phyloP scores from a whole-genome alignment of 192 early-diverging fungal species.

The Umbelopsis ramanniana region DNA sequence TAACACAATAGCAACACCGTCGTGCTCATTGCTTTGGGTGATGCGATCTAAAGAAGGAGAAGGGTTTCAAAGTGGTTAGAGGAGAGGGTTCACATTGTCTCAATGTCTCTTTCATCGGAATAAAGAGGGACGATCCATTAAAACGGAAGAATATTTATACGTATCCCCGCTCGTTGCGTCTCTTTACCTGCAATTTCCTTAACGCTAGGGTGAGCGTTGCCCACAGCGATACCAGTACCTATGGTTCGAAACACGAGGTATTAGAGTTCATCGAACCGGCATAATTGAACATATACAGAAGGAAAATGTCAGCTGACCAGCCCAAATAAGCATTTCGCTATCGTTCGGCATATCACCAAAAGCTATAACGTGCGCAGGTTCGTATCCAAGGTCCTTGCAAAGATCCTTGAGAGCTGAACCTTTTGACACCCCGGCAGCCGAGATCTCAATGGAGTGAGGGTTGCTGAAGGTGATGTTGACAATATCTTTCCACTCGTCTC shows the following conservation, averaged over 20 bases:
- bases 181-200: slow-evolving; percentile 34
- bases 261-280: background rate
- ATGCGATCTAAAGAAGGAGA: slow-evolving; percentile 26
- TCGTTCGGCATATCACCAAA: slow-evolving; percentile 60
- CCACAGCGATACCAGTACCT: slow-evolving; percentile 35
- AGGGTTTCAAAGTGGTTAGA: no score
- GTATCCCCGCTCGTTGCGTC: background rate
- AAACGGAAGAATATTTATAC: no score
- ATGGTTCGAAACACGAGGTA: background rate
- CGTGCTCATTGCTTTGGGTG: slow-evolving; percentile 41
- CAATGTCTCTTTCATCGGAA: no score
- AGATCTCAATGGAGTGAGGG: slow-evolving; percentile 50
- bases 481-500: slow-evolving; percentile 26
- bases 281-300: slow-evolving; percentile 16
- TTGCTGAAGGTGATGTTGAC: slow-evolving; percentile 35
- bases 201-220: slow-evolving; percentile 29
- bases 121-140: no score
- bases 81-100: no score
- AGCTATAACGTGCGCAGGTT: slow-evolving; percentile 38
- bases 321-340: slow-evolving; percentile 50
- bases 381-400: slow-evolving; percentile 31
- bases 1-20: slow-evolving; percentile 44
- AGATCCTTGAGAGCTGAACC: slow-evolving; percentile 43
- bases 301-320: slow-evolving; percentile 28
- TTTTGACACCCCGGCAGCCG: slow-evolving; percentile 50